These are phyloP conservation scores for Cercospora citrullina DNA, from an alignment of 2,329 filamentous ascomycete genomes.

Conservation along the genomic window DNA sequence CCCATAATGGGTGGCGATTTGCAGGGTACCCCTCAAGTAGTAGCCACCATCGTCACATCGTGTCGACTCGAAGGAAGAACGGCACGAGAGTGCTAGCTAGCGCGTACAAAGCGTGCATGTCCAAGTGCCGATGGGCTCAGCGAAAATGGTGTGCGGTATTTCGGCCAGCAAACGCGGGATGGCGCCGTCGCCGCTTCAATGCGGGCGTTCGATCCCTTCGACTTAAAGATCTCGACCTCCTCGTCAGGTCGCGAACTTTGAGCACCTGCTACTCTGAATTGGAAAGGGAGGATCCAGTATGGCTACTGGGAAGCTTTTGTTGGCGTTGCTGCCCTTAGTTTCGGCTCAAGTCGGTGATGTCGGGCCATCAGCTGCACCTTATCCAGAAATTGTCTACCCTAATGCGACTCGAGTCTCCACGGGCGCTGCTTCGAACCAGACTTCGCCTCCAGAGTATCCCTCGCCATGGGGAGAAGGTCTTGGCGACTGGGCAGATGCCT, in stretches of 20 bases:
- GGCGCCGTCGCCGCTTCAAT: not conserved
- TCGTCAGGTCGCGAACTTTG: not conserved
- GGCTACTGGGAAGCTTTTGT: not conserved
- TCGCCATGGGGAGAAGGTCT: conserved; percentile 46
- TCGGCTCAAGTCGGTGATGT: not conserved
- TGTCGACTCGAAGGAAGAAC: not conserved
- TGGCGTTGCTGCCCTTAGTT: conserved; percentile 1
- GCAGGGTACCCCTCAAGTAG: not conserved
- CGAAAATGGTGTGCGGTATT: not conserved
- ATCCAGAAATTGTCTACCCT: not conserved
- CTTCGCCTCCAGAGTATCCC: not conserved
- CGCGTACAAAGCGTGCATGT: not conserved
- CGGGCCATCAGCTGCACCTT: not conserved
- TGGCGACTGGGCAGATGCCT: conserved; percentile 42
- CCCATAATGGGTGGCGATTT: not conserved
- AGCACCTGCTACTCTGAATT: not conserved
- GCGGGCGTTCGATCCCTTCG: not conserved
- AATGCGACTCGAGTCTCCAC: not conserved
- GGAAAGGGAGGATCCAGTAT: not conserved
- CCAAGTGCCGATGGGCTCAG: not conserved
- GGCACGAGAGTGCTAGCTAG: not conserved
- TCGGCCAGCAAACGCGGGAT: not conserved
- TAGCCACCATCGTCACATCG: not conserved
- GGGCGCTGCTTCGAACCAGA: not conserved
- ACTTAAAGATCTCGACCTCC: not conserved